Base-by-base conservation (phyloP, 352 stramenopile species). In the Pythium coloratum region DNA sequence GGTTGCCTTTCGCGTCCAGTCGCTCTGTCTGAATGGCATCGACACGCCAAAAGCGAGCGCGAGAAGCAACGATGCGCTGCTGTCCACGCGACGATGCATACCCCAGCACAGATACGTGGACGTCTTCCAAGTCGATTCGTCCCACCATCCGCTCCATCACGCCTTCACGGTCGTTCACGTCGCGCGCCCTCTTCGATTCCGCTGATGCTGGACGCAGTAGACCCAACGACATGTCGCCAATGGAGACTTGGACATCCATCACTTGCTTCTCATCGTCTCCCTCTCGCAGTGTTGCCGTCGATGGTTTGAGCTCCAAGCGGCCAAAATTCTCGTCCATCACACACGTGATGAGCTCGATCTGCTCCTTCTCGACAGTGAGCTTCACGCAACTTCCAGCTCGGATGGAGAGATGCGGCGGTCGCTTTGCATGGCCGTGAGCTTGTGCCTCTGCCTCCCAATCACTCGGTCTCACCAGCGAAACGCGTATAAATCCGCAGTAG, bases 301-400 rank as follows among this genome's bases (percentile, higher is more conserved):
- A 16, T 20, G 60, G 47, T 2, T 34, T 33, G 0, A 72, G 50
- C 42, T 83, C 69, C 14, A 62, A 49, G 10, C 66, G 66, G 16
- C 62, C 70, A 62, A 91, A 81, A 58, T 92, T 91, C 49, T 91
- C 84, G 32, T 87, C 73, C 2, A 83, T 42, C 42, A 92, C 72
- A 26, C 84, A 86, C n/a, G 71, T 70, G 9, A 91, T 55, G 14
- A 92, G 69, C 59, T 91, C 79, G 3, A 92, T 59, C 38, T 92
- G 84, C 32, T 86, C 80, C 8, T 80, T 76, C 64, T 92, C 85
- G 1, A 90, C 54, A 1, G 75, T 62, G 16, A 90, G 18, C n/a
- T 59, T 56, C 3, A 80, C 70, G n/a, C 49, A 69, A 12, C 12
- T 59, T 13, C 62, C 57, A 9, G 57, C 47, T 36, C 54, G 55